Percentiles rank a stretch among this genome's conserved stretches.
phyloP scores from a whole-genome alignment of 2,329 filamentous ascomycete genomes.

The Microascus cirrosus region DNA sequence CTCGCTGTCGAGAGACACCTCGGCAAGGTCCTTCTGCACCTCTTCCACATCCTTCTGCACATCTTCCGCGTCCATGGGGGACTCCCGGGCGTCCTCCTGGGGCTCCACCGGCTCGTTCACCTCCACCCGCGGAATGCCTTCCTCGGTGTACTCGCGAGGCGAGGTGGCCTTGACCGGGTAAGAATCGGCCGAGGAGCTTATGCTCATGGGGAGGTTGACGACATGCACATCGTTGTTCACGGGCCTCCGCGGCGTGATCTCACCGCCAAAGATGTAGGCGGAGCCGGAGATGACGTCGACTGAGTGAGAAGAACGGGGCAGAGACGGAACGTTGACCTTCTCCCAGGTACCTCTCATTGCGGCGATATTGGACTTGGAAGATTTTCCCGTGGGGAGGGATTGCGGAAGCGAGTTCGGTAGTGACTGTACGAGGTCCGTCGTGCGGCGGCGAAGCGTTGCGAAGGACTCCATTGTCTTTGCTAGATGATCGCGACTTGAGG shows the following conservation, averaged over 20 bases:
- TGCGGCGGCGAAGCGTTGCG: constrained; percentile 40
- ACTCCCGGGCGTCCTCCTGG: constrained; percentile 27
- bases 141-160: constrained; percentile 16
- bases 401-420: constrained; percentile 33
- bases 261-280: constrained; percentile 67
- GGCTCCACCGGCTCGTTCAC: constrained; percentile 11
- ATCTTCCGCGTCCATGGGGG: constrained; percentile 19
- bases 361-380: constrained; percentile 10
- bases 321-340: constrained; percentile 38
- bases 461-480: constrained; percentile 37
- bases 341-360: constrained; percentile 49
- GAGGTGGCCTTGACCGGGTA: constrained; percentile 40
- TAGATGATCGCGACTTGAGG: background rate
- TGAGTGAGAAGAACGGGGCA: constrained; percentile 66
- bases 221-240: constrained; percentile 64
- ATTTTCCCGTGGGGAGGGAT: constrained; percentile 3
- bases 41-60: constrained; percentile 10
- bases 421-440: constrained; percentile 39
- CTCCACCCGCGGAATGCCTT: constrained; percentile 5
- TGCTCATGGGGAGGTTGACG: constrained; percentile 46
- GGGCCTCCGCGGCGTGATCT: constrained; percentile 53
- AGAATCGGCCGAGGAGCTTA: constrained; percentile 45
- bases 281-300: constrained; percentile 46
- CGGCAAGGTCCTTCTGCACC: constrained; percentile 24
- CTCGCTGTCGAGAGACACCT: constrained; percentile 24